These are phyloP conservation scores for Fistulinella prunicolor DNA, from an alignment of 768 basidiomycete species.

Conservation along the genomic window DNA sequence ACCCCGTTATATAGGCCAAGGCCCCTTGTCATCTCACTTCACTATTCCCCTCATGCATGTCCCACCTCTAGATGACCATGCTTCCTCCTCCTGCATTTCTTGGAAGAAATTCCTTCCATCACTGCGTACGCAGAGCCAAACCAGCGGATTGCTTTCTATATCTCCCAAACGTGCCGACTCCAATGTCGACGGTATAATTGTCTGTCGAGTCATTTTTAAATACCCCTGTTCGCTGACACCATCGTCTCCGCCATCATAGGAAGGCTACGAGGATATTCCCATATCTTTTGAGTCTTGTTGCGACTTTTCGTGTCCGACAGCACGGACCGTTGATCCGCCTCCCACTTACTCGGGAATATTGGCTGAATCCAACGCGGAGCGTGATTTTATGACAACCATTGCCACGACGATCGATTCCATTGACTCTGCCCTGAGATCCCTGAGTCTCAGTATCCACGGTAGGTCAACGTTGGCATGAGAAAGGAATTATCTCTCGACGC, in stretches of 20 bases:
- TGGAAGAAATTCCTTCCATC: constrained; percentile 20
- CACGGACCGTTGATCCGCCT: constrained; percentile 31
- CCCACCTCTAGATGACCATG: constrained; percentile 25
- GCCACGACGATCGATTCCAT: constrained; percentile 52
- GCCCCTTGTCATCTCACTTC: constrained; percentile 6
- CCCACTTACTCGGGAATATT: constrained; percentile 40
- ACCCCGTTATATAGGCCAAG: too few species aligned
- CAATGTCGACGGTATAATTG: constrained; percentile 2
- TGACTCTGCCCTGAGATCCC: constrained; percentile 49
- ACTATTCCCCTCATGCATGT: constrained; percentile 18
- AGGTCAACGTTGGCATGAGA: constrained; percentile 15
- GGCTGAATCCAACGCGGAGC: constrained; percentile 9
- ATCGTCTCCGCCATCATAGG: constrained; percentile 2
- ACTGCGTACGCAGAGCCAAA: not conserved
- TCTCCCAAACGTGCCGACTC: constrained; percentile 5
- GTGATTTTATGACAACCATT: constrained; percentile 51
- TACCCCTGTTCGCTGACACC: not conserved
- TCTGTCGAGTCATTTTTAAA: constrained; percentile 3
- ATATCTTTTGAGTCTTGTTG: constrained; percentile 41
- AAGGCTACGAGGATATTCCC: constrained; percentile 17
- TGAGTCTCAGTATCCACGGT: constrained; percentile 77
- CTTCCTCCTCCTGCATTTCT: constrained; percentile 17
- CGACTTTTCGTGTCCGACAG: constrained; percentile 35
- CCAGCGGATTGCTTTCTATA: not conserved
- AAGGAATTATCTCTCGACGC: constrained; percentile 5